Evolutionary conservation across 352 stramenopile genomes (phyloP).

Genomic region (Blastocystis sp.): DNA sequence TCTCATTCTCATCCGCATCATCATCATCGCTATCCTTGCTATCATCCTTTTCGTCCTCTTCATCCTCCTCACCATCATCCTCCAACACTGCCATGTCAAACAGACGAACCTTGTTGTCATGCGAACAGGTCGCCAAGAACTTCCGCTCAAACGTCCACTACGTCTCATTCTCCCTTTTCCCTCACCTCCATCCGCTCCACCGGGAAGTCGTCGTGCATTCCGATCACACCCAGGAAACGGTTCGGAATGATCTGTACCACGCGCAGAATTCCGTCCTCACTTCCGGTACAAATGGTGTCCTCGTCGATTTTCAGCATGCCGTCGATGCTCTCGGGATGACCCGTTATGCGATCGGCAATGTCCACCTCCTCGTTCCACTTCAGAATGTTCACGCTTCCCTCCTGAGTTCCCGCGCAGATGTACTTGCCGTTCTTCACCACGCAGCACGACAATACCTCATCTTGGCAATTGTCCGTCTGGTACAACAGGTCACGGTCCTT

Average conservation of each 20-base stretch:
- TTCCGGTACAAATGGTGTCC: slow-evolving; percentile 48
- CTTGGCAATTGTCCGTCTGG: slow-evolving; percentile 40
- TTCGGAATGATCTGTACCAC: slow-evolving; percentile 44
- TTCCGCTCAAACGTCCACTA: slow-evolving; percentile 34
- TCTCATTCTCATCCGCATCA: no score
- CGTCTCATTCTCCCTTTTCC: neutral
- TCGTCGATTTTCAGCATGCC: slow-evolving; percentile 55
- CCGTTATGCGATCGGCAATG: slow-evolving; percentile 41
- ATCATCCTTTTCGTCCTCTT: slow-evolving; percentile 1
- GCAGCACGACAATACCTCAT: slow-evolving; percentile 50
- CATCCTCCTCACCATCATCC: slow-evolving; percentile 29
- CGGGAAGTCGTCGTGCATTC: slow-evolving; percentile 38
- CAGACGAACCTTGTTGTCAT: slow-evolving; percentile 38
- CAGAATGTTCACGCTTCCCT: slow-evolving; percentile 46
- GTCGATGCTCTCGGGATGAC: slow-evolving; percentile 55
- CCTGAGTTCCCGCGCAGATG: slow-evolving; percentile 39
- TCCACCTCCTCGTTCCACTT: slow-evolving; percentile 36
- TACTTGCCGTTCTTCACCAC: slow-evolving; percentile 43
- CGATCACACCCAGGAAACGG: slow-evolving; percentile 27
- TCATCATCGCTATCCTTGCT: no score
- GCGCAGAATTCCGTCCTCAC: slow-evolving; percentile 38
- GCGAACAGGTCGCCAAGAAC: slow-evolving; percentile 24
- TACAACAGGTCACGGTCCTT: slow-evolving; percentile 38
- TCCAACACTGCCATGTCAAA: slow-evolving; percentile 53
- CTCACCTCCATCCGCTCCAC: slow-evolving; percentile 47